A percentile compares a stretch with the other conserved stretches of the same genome.
phyloP scores from a whole-genome alignment of 2,329 filamentous ascomycete genomes.

The Penicillium sp. region DNA sequence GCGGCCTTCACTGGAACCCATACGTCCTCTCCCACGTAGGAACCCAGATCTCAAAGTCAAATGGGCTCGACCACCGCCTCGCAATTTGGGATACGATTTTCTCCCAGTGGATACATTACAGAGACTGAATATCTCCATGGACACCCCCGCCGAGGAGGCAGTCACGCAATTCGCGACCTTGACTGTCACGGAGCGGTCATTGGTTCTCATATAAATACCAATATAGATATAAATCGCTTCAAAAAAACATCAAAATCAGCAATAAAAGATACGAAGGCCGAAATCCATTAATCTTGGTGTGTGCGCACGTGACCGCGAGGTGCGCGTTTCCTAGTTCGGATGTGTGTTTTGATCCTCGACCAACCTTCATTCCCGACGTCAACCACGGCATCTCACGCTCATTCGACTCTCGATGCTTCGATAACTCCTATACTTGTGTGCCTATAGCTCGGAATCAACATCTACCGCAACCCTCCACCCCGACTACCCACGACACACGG shows the following conservation, averaged over 20 bases:
- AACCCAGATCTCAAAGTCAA: not conserved
- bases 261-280: not conserved
- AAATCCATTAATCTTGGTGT: not conserved
- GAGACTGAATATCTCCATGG: not conserved
- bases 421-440: not conserved
- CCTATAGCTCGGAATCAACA: not conserved
- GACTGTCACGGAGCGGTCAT: not conserved
- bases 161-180: not conserved
- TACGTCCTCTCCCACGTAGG: not conserved
- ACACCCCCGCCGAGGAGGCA: conserved; percentile 1
- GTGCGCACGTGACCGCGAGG: conserved; percentile 18
- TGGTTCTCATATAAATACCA: not conserved
- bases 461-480: not conserved
- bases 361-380: conserved; percentile 18
- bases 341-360: conserved; percentile 25
- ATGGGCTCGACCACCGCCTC: conserved; percentile 1
- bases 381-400: conserved; percentile 7
- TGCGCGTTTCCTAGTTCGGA: conserved; percentile 21
- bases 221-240: not conserved
- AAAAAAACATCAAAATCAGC: not conserved
- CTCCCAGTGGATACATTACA: not conserved
- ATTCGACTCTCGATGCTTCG: conserved; percentile 3
- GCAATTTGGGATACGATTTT: not conserved
- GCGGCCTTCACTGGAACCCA: conserved; percentile 9
- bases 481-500: conserved; percentile 13